Evolutionary conservation across 2,329 filamentous ascomycete genomes (phyloP), one percentile per base, ranked within the genome.

Genomic region (Penicillium psychrosexuale): DNA sequence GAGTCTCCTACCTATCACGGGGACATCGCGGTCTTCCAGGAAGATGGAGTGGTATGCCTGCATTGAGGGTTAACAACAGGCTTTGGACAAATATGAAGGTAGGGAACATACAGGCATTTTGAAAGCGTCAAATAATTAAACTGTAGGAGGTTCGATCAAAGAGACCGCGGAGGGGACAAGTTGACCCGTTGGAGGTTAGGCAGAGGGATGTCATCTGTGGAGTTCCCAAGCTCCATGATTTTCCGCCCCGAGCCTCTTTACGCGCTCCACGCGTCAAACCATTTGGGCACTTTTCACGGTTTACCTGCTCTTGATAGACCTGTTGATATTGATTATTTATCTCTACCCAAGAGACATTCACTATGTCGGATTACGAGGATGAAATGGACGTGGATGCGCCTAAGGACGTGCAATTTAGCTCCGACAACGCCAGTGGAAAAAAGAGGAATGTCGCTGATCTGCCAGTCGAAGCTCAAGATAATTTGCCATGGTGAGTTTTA

Each of bases 41-140:
- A 97, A 97, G 82, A 96, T 89, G 75, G 90, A 96, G 83, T 97
- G 95, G 83, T 97, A 97, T 78, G 93, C 93, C 91, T 96, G 66
- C 51, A 53, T 40, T 19, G 56, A 48, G 39, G 57, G 59, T 51
- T 55, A 61, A 51, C 47, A 49, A 44, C 44, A 30, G 44, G 27
- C 22, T 37, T 28, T 43, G 7, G 19, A 7, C 7, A 40, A 8
- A 47, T 8, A 2, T 8, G 31, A 13, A 22, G 36, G 5, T 1
- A 11, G 27, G 15, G 6, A 40, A 28, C 77, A 54, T 72, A 80
- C 77, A 60, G 78, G 78, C 78, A 80, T 80, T 49, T 66, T 78
- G 69, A 57, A 51, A 44, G 42, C 8, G 51, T 51, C 30, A 33
- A 38, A 31, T 1, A n/a, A 34, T 31, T 28, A 24, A 52, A 38